Conservation (phyloP, 75 land plant genomes). For the Pseudotsuga menziesii region DNA sequence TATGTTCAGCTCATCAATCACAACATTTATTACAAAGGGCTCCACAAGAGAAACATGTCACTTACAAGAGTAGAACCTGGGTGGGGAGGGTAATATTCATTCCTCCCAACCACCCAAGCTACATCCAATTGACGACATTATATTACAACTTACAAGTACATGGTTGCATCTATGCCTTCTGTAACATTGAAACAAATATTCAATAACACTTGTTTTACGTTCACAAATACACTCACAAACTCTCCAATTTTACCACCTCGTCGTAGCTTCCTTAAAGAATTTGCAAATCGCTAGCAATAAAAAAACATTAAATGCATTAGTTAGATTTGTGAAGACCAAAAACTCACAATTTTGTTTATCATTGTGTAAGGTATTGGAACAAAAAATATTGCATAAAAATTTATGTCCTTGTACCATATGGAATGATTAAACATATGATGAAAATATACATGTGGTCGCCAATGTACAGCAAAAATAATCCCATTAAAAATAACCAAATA, state of each 20-base stretch:
- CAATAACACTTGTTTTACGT: slow-evolving; percentile 73
- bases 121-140: no score
- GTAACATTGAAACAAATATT: background rate
- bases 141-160: no score
- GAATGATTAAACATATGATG: background rate
- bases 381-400: background rate
- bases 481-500: slow-evolving; percentile 94
- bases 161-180: no score
- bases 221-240: slow-evolving; percentile 87
- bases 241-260: slow-evolving; percentile 91
- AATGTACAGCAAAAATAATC: slow-evolving; percentile 87
- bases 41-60: no score
- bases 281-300: slow-evolving; percentile 66
- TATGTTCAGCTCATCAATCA: no score
- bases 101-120: no score
- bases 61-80: no score
- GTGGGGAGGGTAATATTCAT: no score
- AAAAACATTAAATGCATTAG: slow-evolving; percentile 9
- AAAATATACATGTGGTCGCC: slow-evolving; percentile 64
- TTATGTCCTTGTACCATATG: background rate
- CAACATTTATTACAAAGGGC: no score
- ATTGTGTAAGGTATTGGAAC: background rate
- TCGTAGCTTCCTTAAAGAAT: slow-evolving; percentile 60
- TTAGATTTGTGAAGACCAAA: background rate
- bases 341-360: background rate